These are phyloP conservation scores for Yarrowia phangngaensis DNA, from an alignment of 805 yeast genomes.

Conservation along the genomic window DNA sequence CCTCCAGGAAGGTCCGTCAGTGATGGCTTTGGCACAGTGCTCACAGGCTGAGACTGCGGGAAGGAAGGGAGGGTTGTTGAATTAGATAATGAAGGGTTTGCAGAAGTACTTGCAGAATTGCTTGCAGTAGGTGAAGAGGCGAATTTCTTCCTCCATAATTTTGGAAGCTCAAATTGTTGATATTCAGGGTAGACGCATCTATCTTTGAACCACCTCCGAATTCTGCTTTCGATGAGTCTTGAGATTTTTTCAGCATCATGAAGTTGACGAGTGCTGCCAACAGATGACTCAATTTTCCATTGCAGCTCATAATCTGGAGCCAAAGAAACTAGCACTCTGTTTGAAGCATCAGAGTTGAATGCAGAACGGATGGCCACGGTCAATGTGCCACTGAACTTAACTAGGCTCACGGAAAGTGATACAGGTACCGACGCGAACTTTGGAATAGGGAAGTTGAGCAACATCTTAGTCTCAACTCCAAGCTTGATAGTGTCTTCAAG, in stretches of 20 bases:
- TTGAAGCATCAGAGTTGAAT: conserved; percentile 34
- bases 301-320: conserved; percentile 88
- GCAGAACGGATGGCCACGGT: conserved; percentile 50
- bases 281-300: conserved; percentile 79
- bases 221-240: conserved; percentile 72
- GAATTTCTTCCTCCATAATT: conserved; percentile 63
- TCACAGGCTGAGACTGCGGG: conserved; percentile 9
- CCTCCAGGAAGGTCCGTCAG: conserved; percentile 21
- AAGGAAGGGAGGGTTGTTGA: no score
- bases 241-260: conserved; percentile 76
- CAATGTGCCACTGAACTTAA: conserved; percentile 84
- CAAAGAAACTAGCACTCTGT: conserved; percentile 83
- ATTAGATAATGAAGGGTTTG: background rate
- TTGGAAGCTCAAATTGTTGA: conserved; percentile 79
- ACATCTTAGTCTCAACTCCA: conserved; percentile 74
- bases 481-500: conserved; percentile 79
- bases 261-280: conserved; percentile 87
- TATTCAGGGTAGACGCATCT: conserved; percentile 92
- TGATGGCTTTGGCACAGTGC: conserved; percentile 15
- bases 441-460: conserved; percentile 79
- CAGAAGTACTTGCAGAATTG: background rate
- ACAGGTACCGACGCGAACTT: conserved; percentile 85
- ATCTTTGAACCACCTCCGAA: conserved; percentile 86
- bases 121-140: conserved; percentile 3
- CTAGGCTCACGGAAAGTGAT: conserved; percentile 77